A percentile compares a stretch with the other conserved stretches of the same genome.
Evolutionary conservation across 106 monocot genomes (phyloP).

Genomic region (Xerophyta viscosa): DNA sequence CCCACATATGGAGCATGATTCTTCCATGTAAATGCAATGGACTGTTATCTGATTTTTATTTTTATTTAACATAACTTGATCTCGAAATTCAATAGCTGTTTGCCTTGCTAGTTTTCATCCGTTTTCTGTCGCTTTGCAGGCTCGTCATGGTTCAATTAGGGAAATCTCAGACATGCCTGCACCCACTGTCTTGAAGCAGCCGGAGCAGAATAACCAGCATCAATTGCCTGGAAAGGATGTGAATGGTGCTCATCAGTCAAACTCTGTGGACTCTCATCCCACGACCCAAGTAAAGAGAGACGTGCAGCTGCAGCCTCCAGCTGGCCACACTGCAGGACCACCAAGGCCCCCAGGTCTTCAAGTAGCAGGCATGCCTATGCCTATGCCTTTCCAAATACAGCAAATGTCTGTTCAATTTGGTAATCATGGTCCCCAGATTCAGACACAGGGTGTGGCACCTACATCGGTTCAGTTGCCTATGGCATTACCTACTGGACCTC

Average conservation of each 20-base stretch:
- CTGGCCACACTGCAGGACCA: conserved; percentile 5
- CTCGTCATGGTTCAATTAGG: conserved; percentile 28
- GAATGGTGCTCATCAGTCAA: conserved; percentile 17
- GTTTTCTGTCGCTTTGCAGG: conserved; percentile 15
- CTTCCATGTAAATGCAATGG: too few relatives aligned
- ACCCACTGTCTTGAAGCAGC: conserved; percentile 28
- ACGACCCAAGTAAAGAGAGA: conserved; percentile 36
- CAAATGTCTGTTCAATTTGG: conserved; percentile 62
- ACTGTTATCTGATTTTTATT: too few relatives aligned
- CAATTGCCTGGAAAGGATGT: conserved; percentile 19
- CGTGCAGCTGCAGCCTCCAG: conserved; percentile 13
- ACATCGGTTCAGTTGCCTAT: conserved; percentile 51
- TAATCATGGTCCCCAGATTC: conserved; percentile 13
- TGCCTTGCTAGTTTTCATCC: not conserved
- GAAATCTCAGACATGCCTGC: conserved; percentile 21
- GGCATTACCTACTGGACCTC: conserved; percentile 42
- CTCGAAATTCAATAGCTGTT: not conserved
- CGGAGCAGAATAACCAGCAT: conserved; percentile 14
- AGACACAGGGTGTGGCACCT: conserved; percentile 6
- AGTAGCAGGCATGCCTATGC: conserved; percentile 34
- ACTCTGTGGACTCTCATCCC: conserved; percentile 17
- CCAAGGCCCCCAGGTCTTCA: conserved; percentile 30
- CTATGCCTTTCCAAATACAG: conserved; percentile 45
- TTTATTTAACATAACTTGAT: not conserved
- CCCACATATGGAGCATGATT: too few relatives aligned